These are phyloP conservation scores for Pinguiococcus pyrenoidosus DNA, from an alignment of 108 stramenopile genomes.

Conservation along the genomic window DNA sequence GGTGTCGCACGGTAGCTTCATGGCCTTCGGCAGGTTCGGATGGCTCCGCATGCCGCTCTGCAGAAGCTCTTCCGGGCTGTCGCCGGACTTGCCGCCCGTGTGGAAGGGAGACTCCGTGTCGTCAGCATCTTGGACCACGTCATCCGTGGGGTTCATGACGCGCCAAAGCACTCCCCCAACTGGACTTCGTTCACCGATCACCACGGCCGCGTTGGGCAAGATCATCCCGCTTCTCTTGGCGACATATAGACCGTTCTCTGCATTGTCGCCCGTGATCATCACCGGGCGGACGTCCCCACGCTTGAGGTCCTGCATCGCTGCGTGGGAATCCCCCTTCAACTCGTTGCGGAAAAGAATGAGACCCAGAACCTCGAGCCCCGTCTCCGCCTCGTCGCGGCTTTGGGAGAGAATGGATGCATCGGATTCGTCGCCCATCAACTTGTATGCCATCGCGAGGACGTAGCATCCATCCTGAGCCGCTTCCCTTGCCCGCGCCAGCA, in stretches of 20 bases:
- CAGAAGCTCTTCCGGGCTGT: not conserved
- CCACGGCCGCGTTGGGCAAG: not conserved
- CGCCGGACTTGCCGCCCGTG: not conserved
- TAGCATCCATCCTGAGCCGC: slow-evolving; percentile 51
- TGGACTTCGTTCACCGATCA: not conserved
- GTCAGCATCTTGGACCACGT: too few species aligned
- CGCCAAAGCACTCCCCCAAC: not conserved
- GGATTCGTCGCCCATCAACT: slow-evolving; percentile 6
- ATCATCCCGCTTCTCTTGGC: slow-evolving; percentile 48
- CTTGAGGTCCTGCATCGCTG: slow-evolving; percentile 36
- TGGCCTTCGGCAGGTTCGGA: too few species aligned
- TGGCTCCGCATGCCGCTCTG: slow-evolving; percentile 1
- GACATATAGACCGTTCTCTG: slow-evolving; percentile 47
- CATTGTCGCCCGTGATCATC: slow-evolving; percentile 51
- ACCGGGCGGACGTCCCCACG: slow-evolving; percentile 36
- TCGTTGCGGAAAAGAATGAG: slow-evolving; percentile 48
- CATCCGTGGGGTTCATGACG: not conserved
- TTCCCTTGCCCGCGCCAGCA: slow-evolving; percentile 24
- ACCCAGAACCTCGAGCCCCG: slow-evolving; percentile 33
- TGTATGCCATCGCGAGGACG: slow-evolving; percentile 33
- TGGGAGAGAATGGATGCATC: slow-evolving; percentile 22
- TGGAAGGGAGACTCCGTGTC: too few species aligned
- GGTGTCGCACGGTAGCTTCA: too few species aligned
- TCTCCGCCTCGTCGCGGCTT: slow-evolving; percentile 43
- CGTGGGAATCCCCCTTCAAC: slow-evolving; percentile 36